A percentile compares a stretch with the other conserved stretches of the same genome.
phyloP scores from a whole-genome alignment of 2,329 filamentous ascomycete genomes.

The Pseudogymnoascus sp. region DNA sequence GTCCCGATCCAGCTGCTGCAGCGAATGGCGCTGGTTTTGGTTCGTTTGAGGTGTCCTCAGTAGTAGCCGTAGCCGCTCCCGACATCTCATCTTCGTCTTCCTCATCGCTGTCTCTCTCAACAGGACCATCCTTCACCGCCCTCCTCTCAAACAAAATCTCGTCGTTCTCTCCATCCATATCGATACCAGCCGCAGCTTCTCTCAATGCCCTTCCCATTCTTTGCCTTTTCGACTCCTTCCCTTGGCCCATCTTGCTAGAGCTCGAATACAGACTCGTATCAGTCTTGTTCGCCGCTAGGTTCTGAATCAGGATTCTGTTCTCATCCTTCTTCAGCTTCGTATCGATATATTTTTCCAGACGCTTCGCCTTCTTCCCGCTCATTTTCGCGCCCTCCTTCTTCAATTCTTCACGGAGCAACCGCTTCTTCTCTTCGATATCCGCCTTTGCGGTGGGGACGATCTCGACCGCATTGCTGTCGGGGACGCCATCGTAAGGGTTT shows the following conservation, averaged over 20 bases:
- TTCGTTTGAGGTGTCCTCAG: background rate
- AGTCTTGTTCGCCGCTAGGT: conserved; percentile 68
- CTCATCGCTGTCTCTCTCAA: conserved; percentile 24
- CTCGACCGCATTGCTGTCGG: conserved; percentile 48
- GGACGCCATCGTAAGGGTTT: conserved; percentile 30
- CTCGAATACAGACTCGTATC: conserved; percentile 77
- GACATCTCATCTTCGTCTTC: conserved; percentile 21
- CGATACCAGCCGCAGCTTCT: conserved; percentile 56
- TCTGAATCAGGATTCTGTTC: conserved; percentile 73
- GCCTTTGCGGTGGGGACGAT: conserved; percentile 39
- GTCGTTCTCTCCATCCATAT: conserved; percentile 33
- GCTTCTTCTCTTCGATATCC: conserved; percentile 47
- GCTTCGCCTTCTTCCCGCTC: conserved; percentile 58
- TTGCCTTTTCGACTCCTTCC: conserved; percentile 63
- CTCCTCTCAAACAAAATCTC: conserved; percentile 46
- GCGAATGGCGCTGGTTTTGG: background rate
- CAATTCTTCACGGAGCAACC: conserved; percentile 45
- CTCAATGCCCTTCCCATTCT: conserved; percentile 53
- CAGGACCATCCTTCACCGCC: conserved; percentile 23
- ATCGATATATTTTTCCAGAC: conserved; percentile 65
- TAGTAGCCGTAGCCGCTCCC: conserved; percentile 12
- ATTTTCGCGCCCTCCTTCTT: conserved; percentile 45
- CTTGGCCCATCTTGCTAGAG: conserved; percentile 66
- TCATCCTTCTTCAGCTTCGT: conserved; percentile 93
- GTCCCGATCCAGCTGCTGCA: conserved; percentile 36